phyloP scores from a whole-genome alignment of 148 eudicot species.

The Vaccinium darrowii region DNA sequence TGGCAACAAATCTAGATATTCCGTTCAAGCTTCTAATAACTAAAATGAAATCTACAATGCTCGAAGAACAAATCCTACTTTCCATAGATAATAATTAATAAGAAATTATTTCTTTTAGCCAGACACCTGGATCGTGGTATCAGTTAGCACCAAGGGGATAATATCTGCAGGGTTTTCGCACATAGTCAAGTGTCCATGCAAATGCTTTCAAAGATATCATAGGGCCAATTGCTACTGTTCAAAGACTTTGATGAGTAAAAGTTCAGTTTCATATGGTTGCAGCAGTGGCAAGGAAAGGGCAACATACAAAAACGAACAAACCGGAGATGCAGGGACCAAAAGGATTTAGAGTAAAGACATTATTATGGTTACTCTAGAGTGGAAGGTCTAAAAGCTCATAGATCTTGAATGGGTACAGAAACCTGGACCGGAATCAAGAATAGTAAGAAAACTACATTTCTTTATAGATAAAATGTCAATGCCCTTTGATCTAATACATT shows the following conservation, averaged over 20 bases:
- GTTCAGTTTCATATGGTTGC: background rate
- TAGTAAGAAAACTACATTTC: background rate
- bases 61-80: too few relatives aligned
- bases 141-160: background rate
- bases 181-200: background rate
- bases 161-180: too few relatives aligned
- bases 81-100: too few relatives aligned
- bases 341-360: background rate
- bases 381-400: background rate
- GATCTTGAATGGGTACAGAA: background rate
- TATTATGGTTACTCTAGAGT: background rate
- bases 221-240: background rate
- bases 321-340: background rate
- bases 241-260: background rate
- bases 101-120: too few relatives aligned
- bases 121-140: background rate
- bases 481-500: background rate
- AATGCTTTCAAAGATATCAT: background rate
- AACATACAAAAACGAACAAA: background rate
- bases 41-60: too few relatives aligned
- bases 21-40: too few relatives aligned
- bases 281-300: background rate
- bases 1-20: too few relatives aligned
- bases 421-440: background rate
- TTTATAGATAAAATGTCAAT: background rate